phyloP scores from a whole-genome alignment of 2,329 filamentous ascomycete genomes.

The Trichoderma endophyticum region DNA sequence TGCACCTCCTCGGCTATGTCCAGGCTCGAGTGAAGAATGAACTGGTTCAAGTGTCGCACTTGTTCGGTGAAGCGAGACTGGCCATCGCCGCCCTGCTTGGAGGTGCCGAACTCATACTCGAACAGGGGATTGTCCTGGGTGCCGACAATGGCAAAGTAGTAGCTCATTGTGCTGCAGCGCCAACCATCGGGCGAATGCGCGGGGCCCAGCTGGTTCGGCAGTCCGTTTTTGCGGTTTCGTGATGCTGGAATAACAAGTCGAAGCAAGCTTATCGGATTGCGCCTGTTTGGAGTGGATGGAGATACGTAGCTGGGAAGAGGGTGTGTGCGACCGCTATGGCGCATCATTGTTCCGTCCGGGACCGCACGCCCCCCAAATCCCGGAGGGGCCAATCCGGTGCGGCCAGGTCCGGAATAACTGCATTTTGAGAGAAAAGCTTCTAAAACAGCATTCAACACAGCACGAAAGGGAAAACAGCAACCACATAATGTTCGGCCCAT shows the following conservation, averaged over 20 bases:
- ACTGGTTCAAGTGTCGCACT: conserved; percentile 92
- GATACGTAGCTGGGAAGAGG: neutral
- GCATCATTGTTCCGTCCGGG: conserved; percentile 20
- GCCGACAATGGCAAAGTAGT: conserved; percentile 97
- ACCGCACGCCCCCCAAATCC: neutral
- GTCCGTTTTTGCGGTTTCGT: neutral
- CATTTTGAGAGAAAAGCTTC: conserved; percentile 13
- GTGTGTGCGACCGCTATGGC: conserved; percentile 9
- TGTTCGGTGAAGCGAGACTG: conserved; percentile 83
- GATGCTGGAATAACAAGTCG: neutral
- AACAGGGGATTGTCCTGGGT: conserved; percentile 95
- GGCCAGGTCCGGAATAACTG: neutral
- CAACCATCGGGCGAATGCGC: neutral
- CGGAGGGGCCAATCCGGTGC: conserved; percentile 10
- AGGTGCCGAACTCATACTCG: conserved; percentile 95
- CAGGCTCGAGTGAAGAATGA: conserved; percentile 89
- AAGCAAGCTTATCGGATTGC: neutral
- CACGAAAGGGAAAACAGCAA: conserved; percentile 23
- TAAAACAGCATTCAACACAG: neutral
- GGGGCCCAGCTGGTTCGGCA: neutral
- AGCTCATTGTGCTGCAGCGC: conserved; percentile 67
- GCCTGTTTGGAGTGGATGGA: neutral
- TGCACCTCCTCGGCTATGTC: conserved; percentile 96
- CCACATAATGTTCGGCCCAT: conserved; percentile 71
- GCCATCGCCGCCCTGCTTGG: conserved; percentile 92